Conservation (phyloP, 257 asterid genomes). For the Solanum clarkiae region DNA sequence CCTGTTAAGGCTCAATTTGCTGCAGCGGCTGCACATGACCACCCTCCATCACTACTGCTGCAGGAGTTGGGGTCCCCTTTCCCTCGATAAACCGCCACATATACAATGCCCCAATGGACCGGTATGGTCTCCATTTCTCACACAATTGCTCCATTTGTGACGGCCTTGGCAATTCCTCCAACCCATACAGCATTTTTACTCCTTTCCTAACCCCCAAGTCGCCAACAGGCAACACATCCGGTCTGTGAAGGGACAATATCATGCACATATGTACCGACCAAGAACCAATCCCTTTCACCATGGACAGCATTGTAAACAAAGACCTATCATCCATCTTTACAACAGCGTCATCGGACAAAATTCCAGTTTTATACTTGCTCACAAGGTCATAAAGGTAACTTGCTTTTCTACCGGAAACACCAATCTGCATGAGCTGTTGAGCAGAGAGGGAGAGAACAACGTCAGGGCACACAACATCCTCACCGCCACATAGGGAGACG, state of each 20-base stretch:
- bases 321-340: conserved; percentile 90
- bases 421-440: conserved; percentile 77
- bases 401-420: conserved; percentile 71
- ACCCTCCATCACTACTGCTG: conserved; percentile 29
- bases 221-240: conserved; percentile 87
- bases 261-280: conserved; percentile 99
- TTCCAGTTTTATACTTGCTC: conserved; percentile 65
- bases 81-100: conserved; percentile 86
- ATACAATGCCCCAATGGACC: conserved; percentile 96
- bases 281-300: conserved; percentile 94
- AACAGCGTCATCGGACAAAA: conserved; percentile 60
- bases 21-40: conserved; percentile 58
- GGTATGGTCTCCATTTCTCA: conserved; percentile 88
- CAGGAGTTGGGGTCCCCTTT: conserved; percentile 43
- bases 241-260: conserved; percentile 79
- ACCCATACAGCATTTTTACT: conserved; percentile 61
- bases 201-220: conserved; percentile 94
- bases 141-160: conserved; percentile 81
- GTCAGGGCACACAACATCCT: conserved; percentile 50
- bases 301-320: conserved; percentile 74
- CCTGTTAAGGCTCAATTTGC: conserved; percentile 47
- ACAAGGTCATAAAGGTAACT: conserved; percentile 75
- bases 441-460: conserved; percentile 53
- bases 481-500: conserved; percentile 67
- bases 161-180: conserved; percentile 84